phyloP scores from a whole-genome alignment of 371 early-diverging fungal genomes.

The Massospora cicadina region DNA sequence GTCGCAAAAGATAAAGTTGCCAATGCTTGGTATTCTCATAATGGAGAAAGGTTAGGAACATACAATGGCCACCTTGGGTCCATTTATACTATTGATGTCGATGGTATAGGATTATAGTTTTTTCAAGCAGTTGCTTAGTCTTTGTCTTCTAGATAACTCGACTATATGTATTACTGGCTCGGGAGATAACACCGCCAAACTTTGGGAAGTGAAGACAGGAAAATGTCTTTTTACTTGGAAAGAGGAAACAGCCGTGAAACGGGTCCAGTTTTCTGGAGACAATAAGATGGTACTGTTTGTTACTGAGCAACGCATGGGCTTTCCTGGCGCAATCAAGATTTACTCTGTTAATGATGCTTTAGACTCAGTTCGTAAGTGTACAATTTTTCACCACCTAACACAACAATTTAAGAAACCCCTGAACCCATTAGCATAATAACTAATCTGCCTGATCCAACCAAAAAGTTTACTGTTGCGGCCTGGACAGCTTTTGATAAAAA shows the following conservation, averaged over 20 bases:
- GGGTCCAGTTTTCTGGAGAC: conserved; percentile 80
- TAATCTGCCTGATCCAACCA: conserved; percentile 29
- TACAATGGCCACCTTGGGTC: conserved; percentile 92
- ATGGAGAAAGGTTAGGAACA: conserved; percentile 93
- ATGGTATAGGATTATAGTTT: conserved; percentile 26
- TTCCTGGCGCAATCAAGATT: conserved; percentile 63
- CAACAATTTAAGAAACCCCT: conserved; percentile 32
- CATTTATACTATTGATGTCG: conserved; percentile 86
- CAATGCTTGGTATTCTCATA: conserved; percentile 91
- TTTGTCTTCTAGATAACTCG: not conserved
- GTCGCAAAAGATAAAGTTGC: conserved; percentile 88
- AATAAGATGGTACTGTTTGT: conserved; percentile 72
- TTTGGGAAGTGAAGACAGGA: conserved; percentile 95
- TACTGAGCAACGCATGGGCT: conserved; percentile 94
- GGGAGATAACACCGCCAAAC: conserved; percentile 82
- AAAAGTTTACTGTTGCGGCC: conserved; percentile 77
- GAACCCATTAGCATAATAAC: conserved; percentile 50
- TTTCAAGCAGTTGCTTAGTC: not conserved
- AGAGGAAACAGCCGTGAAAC: conserved; percentile 80
- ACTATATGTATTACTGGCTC: conserved; percentile 56
- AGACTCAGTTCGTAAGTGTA: conserved; percentile 18
- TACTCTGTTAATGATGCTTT: conserved; percentile 49
- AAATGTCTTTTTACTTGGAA: conserved; percentile 74
- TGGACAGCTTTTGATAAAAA: conserved; percentile 86
- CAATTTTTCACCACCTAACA: not conserved